A percentile compares a stretch with the other conserved stretches of the same genome.
Evolutionary conservation across 1,284 basidiomycete species (phyloP).

Genomic region (Anthracocystis walkeri): DNA sequence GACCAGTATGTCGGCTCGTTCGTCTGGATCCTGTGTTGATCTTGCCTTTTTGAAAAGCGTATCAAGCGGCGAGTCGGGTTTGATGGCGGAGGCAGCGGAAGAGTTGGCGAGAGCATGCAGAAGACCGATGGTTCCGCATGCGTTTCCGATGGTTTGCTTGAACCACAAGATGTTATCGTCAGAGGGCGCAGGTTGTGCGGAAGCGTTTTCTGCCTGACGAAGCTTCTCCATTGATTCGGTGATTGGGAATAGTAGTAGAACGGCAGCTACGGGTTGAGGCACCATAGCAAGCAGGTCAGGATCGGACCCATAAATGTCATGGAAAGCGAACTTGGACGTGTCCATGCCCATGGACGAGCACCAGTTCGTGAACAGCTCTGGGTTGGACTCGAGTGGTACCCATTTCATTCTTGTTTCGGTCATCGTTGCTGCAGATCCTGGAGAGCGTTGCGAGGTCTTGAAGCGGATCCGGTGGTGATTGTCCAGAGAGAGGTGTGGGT

Average conservation of each 20-base stretch:
- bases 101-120: constrained; percentile 67
- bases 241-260: constrained; percentile 72
- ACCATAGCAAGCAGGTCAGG: constrained; percentile 72
- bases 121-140: constrained; percentile 69
- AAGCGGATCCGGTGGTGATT: not conserved
- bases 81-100: constrained; percentile 46
- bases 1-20: constrained; percentile 44
- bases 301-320: constrained; percentile 73
- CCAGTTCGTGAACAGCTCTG: constrained; percentile 67
- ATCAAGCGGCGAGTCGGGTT: constrained; percentile 49
- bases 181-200: constrained; percentile 16
- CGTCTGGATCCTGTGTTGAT: constrained; percentile 21
- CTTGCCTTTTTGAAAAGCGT: constrained; percentile 54
- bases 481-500: not conserved
- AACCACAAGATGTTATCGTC: constrained; percentile 56
- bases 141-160: constrained; percentile 69
- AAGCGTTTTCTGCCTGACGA: constrained; percentile 43
- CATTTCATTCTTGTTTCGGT: constrained; percentile 45
- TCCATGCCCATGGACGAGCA: constrained; percentile 61
- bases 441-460: not conserved
- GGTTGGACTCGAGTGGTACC: constrained; percentile 69
- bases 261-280: constrained; percentile 71
- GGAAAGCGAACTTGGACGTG: constrained; percentile 70
- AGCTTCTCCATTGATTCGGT: constrained; percentile 68
- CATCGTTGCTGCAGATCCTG: not conserved